Conservation (phyloP, 306 rosid species). For the Ochetophila trinervis region DNA sequence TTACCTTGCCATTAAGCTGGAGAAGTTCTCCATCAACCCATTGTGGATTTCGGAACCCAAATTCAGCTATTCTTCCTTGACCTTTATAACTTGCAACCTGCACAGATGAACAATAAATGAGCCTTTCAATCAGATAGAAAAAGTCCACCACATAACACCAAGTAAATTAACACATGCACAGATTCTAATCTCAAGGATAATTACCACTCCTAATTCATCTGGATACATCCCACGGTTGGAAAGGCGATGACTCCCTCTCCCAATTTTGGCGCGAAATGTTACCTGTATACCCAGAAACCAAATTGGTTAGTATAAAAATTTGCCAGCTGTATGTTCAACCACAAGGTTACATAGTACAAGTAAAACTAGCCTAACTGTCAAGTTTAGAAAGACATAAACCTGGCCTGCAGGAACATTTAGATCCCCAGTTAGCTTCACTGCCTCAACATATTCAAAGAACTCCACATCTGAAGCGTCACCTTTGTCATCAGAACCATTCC, state of each 20-base stretch:
- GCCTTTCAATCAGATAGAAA: too few species aligned
- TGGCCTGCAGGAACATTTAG: slow-evolving; percentile 97
- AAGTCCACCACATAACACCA: not conserved
- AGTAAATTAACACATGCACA: not conserved
- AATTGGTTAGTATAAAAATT: slow-evolving; percentile 1
- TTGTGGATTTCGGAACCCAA: slow-evolving; percentile 74
- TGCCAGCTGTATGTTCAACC: slow-evolving; percentile 2
- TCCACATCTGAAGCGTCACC: slow-evolving; percentile 59
- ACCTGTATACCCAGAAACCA: slow-evolving; percentile 46
- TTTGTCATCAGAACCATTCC: slow-evolving; percentile 57
- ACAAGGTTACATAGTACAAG: slow-evolving; percentile 5
- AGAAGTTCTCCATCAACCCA: slow-evolving; percentile 99
- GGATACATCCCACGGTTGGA: slow-evolving; percentile 85
- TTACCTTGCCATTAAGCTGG: slow-evolving; percentile 92
- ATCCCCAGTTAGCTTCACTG: slow-evolving; percentile 96
- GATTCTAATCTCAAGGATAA: not conserved
- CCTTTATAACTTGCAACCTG: slow-evolving; percentile 92
- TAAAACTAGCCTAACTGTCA: slow-evolving; percentile 14
- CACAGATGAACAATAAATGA: slow-evolving; percentile 13
- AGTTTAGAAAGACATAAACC: slow-evolving; percentile 43
- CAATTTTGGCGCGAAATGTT: slow-evolving; percentile 96
- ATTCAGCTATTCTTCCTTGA: slow-evolving; percentile 92
- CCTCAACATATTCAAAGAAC: slow-evolving; percentile 96
- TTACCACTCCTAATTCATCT: slow-evolving; percentile 99
- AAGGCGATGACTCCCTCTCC: slow-evolving; percentile 58